These are phyloP conservation scores for Celoporthe dispersa DNA, from an alignment of 2,329 filamentous ascomycete species.

Conservation along the genomic window DNA sequence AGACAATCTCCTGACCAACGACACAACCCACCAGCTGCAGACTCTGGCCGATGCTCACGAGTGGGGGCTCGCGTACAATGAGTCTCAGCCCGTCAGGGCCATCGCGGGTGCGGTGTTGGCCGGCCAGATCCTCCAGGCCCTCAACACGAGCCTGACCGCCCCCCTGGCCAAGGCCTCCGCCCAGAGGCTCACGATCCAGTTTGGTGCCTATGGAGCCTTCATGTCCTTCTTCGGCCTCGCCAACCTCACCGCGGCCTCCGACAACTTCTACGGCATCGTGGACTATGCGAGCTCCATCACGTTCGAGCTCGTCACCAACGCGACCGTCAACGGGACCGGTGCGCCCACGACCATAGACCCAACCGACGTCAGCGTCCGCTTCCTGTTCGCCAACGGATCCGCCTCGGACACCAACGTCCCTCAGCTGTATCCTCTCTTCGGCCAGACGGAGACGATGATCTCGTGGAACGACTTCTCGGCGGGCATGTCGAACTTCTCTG, in stretches of 20 bases:
- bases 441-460: constrained; percentile 57
- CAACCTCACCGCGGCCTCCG: constrained; percentile 52
- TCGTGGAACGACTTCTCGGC: constrained; percentile 71
- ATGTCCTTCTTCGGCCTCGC: constrained; percentile 67
- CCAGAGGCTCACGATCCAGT: constrained; percentile 56
- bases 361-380: constrained; percentile 60
- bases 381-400: constrained; percentile 65
- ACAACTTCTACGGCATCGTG: constrained; percentile 75
- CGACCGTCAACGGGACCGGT: constrained; percentile 44
- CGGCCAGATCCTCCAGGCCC: constrained; percentile 56
- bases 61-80: constrained; percentile 82
- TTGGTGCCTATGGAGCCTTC: constrained; percentile 66
- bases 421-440: constrained; percentile 61
- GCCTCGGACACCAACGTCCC: constrained; percentile 55
- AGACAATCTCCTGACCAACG: constrained; percentile 60
- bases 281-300: constrained; percentile 83
- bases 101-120: constrained; percentile 63
- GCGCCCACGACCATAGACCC: constrained; percentile 42
- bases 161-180: constrained; percentile 41
- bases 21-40: constrained; percentile 65
- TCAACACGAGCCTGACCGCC: constrained; percentile 54
- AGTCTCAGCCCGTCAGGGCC: constrained; percentile 66
- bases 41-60: constrained; percentile 81
- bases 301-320: constrained; percentile 71
- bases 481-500: constrained; percentile 67